Base-by-base conservation (phyloP, 2,329 filamentous ascomycete genomes). In the Cercospora canescens region DNA sequence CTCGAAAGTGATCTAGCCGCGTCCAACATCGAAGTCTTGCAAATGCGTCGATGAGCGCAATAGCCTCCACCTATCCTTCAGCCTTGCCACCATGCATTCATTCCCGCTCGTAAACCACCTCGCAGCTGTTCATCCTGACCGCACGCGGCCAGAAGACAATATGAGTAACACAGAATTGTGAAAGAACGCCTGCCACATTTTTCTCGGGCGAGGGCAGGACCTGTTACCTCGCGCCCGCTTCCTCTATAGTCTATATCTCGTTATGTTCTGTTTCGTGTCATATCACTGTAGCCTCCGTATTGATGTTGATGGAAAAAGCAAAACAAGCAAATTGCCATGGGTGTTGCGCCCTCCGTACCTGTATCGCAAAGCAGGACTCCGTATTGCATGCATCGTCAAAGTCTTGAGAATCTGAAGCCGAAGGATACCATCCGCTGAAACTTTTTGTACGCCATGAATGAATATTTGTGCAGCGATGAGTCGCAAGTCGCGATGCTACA, bases 401-500 rank as follows among this genome's bases (percentile, higher is more conserved):
- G 24, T 45, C 55, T 63, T 41, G 39, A 59, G 34, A 32, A 35
- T 26, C n/a, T 18, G 54, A 41, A 28, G 35, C 11, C 52, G 8
- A 58, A 58, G 55, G 4, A 34, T 18, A 32, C n/a, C 32, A 16
- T 56, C 52, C 54, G 26, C 28, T 50, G 18, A 48, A 58, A 45
- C 32, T 63, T 63, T 50, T 58, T 59, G 41, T 59, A 39, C 54
- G 62, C 62, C 54, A 37, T 63, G 62, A 63, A 63, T 58, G 37
- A 63, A 58, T 37, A 26, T 26, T 6, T 56, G 48, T 64, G 61
- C 68, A 50, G 41, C 59, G 30, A 24, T 21, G 37, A n/a, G 14
- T 32, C 28, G 39, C 66, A 60, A 14, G 64, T 62, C n/a, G 64
- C 60, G 58, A 63, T 35, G 45, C 58, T 71, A 69, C 11, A 71